These are phyloP conservation scores for Mycena alexandri DNA, from an alignment of 768 basidiomycete genomes.

Conservation along the genomic window DNA sequence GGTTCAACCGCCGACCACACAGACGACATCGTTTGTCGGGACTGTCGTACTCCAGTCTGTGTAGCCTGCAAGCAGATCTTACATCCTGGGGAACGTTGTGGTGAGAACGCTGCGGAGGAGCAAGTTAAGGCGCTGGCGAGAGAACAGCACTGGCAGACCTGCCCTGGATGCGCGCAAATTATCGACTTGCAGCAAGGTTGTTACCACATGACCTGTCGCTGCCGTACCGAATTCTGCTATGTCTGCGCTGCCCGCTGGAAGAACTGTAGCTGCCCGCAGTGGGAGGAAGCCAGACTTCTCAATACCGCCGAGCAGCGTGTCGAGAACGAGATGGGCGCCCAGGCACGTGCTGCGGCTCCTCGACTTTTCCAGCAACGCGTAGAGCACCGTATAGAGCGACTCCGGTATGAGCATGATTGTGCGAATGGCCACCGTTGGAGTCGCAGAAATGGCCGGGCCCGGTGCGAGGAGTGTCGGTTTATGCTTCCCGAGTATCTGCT, in stretches of 20 bases:
- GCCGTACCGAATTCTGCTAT: slow-evolving; percentile 73
- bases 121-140: slow-evolving; percentile 61
- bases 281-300: slow-evolving; percentile 67
- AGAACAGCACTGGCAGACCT: slow-evolving; percentile 69
- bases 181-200: slow-evolving; percentile 71
- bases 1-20: slow-evolving; percentile 50
- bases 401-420: slow-evolving; percentile 71
- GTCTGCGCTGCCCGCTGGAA: slow-evolving; percentile 74
- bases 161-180: slow-evolving; percentile 68
- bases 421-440: slow-evolving; percentile 55
- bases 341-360: slow-evolving; percentile 45
- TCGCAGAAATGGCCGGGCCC: slow-evolving; percentile 55
- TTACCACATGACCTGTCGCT: slow-evolving; percentile 75
- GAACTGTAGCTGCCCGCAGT: slow-evolving; percentile 69
- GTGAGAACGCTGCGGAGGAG: slow-evolving; percentile 55
- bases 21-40: slow-evolving; percentile 49
- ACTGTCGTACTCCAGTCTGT: slow-evolving; percentile 60
- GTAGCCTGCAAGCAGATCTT: slow-evolving; percentile 60
- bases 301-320: slow-evolving; percentile 60
- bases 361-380: slow-evolving; percentile 47
- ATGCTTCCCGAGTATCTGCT: slow-evolving; percentile 59
- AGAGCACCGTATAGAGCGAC: slow-evolving; percentile 47
- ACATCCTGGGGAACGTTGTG: slow-evolving; percentile 57
- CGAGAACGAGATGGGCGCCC: slow-evolving; percentile 52
- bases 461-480: slow-evolving; percentile 61